Evolutionary conservation across 352 stramenopile species (phyloP).

Genomic region (Phytopythium vexans): DNA sequence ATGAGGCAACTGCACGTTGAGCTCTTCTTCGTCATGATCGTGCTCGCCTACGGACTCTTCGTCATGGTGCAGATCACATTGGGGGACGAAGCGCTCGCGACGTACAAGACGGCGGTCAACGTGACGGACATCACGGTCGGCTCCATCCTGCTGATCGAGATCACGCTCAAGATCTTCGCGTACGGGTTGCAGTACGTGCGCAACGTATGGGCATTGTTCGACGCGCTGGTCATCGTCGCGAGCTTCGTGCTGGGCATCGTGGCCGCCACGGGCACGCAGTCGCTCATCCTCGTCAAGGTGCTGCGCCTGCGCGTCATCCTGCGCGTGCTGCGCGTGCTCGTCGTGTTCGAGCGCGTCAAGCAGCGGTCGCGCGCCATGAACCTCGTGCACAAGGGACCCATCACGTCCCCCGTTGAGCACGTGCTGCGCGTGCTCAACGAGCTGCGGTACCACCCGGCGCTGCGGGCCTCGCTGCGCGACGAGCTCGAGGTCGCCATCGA

Average conservation of each 20-base stretch:
- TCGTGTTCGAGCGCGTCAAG: constrained; percentile 87
- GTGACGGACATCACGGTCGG: constrained; percentile 80
- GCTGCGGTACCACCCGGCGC: constrained; percentile 69
- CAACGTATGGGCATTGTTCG: constrained; percentile 75
- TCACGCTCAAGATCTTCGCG: constrained; percentile 75
- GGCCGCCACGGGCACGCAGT: constrained; percentile 52
- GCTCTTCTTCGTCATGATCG: constrained; percentile 87
- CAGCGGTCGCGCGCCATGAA: constrained; percentile 75
- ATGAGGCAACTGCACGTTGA: constrained; percentile 84
- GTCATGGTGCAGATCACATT: constrained; percentile 83
- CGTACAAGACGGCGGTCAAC: constrained; percentile 70
- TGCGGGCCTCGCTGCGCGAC: constrained; percentile 42
- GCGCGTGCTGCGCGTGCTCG: constrained; percentile 75
- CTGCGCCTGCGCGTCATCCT: constrained; percentile 72
- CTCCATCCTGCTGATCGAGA: constrained; percentile 81
- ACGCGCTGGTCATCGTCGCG: constrained; percentile 74
- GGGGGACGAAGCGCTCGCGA: constrained; percentile 41
- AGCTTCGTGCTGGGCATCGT: constrained; percentile 76
- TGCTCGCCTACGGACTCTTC: constrained; percentile 81
- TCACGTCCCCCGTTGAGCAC: constrained; percentile 78
- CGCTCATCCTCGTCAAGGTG: constrained; percentile 64
- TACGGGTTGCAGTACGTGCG: constrained; percentile 66
- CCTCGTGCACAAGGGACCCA: constrained; percentile 61
- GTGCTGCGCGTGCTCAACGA: constrained; percentile 75
- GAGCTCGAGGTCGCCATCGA: constrained; percentile 84